Percentiles rank a stretch among this genome's conserved stretches.
Conservation (phyloP, 345 rosid genomes). For the Gossypium mustelinum region DNA sequence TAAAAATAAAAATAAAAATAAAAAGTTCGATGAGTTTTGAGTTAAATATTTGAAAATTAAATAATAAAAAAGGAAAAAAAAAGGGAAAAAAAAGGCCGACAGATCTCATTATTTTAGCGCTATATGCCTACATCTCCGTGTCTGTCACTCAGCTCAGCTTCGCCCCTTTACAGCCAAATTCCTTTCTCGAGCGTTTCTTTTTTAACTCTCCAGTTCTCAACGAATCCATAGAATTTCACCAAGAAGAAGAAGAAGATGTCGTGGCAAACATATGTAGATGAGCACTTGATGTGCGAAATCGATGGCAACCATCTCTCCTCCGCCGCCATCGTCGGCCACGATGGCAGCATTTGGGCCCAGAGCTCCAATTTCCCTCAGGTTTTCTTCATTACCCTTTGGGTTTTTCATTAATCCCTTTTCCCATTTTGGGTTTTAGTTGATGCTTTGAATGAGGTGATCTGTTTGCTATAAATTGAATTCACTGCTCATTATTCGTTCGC, state of each 20-base stretch:
- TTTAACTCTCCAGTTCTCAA: background rate
- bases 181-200: background rate
- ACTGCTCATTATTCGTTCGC: background rate
- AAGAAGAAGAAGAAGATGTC: conserved; percentile 6
- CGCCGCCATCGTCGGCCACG: background rate
- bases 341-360: background rate
- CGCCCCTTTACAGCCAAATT: background rate
- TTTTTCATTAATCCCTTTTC: background rate
- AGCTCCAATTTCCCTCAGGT: conserved; percentile 1
- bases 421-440: background rate
- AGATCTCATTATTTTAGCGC: background rate
- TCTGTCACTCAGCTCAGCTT: background rate
- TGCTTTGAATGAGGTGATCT: background rate
- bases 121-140: background rate
- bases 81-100: background rate
- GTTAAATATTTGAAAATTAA: no score
- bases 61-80: background rate
- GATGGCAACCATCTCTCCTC: background rate
- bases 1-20: no score
- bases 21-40: no score
- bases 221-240: background rate
- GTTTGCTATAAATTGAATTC: background rate
- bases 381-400: background rate
- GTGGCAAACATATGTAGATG: background rate
- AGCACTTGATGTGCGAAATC: background rate